Evolutionary conservation across 352 stramenopile species (phyloP).

Genomic region (Sclerospora graminicola): DNA sequence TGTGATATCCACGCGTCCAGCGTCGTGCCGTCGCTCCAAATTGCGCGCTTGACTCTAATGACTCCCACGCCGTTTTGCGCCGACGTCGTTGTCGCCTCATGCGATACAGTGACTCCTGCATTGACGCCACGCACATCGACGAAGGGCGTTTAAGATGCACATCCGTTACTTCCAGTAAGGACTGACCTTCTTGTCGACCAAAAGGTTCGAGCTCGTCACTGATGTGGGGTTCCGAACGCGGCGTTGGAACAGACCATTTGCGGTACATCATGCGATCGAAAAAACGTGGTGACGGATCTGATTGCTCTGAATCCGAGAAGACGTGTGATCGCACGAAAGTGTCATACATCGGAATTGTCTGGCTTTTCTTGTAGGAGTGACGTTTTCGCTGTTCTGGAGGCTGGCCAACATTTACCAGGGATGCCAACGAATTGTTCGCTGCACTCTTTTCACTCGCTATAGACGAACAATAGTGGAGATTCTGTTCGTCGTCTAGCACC

Average conservation of each 20-base stretch:
- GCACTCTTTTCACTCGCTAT: constrained; percentile 17
- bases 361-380: constrained; percentile 21
- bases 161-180: constrained; percentile 48
- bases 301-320: constrained; percentile 47
- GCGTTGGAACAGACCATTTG: constrained; percentile 51
- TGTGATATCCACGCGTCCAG: constrained; percentile 59
- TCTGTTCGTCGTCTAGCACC: constrained; percentile 24
- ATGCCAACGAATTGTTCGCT: constrained; percentile 1
- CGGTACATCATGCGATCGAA: constrained; percentile 27
- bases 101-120: constrained; percentile 27
- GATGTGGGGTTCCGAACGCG: constrained; percentile 26
- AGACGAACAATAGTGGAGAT: constrained; percentile 18
- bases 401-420: constrained; percentile 3
- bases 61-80: constrained; percentile 48
- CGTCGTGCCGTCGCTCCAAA: constrained; percentile 42
- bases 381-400: constrained; percentile 6
- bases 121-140: constrained; percentile 43
- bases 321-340: constrained; percentile 17
- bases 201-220: constrained; percentile 10
- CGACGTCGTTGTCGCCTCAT: constrained; percentile 27
- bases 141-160: constrained; percentile 36
- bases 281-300: constrained; percentile 34
- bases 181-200: constrained; percentile 26
- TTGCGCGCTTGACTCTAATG: constrained; percentile 42
- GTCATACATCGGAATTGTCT: constrained; percentile 23